Conservation (phyloP, 2,329 filamentous ascomycete species). For the Sarocladiaceae sp. region DNA sequence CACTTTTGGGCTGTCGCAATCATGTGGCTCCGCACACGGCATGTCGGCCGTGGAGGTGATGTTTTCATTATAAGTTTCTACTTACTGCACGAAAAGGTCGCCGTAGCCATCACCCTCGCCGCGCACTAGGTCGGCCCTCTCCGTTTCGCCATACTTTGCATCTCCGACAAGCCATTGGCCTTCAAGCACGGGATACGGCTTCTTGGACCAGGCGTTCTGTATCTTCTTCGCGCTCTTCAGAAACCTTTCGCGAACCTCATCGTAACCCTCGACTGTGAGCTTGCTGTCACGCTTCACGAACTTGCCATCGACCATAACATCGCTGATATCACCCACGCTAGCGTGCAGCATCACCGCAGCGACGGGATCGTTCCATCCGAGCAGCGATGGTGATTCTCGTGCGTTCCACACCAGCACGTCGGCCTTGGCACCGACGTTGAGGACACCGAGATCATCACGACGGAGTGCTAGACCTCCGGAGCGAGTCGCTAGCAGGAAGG, state of each 20-base stretch:
- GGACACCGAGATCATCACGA: constrained; percentile 42
- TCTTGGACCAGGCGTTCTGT: constrained; percentile 8
- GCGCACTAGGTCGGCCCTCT: constrained; percentile 2
- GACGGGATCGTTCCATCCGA: constrained; percentile 50
- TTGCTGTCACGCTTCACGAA: constrained; percentile 40
- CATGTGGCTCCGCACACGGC: too few relatives aligned
- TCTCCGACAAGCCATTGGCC: background rate
- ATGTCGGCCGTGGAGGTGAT: background rate
- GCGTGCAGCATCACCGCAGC: constrained; percentile 51
- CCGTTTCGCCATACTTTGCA: background rate
- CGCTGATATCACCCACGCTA: constrained; percentile 43
- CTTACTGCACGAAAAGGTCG: constrained; percentile 3
- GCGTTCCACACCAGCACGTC: constrained; percentile 49
- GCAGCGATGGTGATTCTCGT: constrained; percentile 35
- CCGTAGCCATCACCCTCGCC: constrained; percentile 10
- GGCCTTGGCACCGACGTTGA: constrained; percentile 43
- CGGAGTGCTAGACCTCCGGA: constrained; percentile 45
- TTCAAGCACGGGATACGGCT: constrained; percentile 3
- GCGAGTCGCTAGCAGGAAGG: constrained; percentile 48
- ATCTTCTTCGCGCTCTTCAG: constrained; percentile 10
- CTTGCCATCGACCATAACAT: constrained; percentile 43
- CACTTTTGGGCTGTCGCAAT: too few relatives aligned
- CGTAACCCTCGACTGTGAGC: constrained; percentile 21
- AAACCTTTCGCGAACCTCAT: constrained; percentile 7
- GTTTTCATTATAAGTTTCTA: background rate